These are phyloP conservation scores for Suillus paluster DNA, from an alignment of 768 basidiomycete species.

Conservation along the genomic window DNA sequence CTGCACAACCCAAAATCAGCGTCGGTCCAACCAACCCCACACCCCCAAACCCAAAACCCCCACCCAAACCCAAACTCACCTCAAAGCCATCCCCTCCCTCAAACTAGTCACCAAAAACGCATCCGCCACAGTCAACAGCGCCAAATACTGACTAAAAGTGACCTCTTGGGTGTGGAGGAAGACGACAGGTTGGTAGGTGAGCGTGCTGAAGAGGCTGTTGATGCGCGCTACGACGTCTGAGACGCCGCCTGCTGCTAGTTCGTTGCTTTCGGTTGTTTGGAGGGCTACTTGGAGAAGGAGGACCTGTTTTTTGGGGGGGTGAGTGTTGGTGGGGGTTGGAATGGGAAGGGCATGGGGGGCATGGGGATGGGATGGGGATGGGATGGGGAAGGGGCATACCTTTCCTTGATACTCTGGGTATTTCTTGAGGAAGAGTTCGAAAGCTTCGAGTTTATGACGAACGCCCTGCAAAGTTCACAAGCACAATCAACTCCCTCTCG, in stretches of 20 bases:
- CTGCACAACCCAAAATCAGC: constrained; percentile 21
- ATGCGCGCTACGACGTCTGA: constrained; percentile 76
- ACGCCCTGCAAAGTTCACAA: constrained; percentile 65
- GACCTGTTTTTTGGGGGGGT: constrained; percentile 48
- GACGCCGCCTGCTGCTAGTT: constrained; percentile 66
- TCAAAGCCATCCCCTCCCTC: constrained; percentile 87
- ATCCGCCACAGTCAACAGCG: constrained; percentile 79
- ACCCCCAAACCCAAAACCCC: neutral
- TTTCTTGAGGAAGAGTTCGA: constrained; percentile 79
- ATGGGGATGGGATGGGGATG: neutral
- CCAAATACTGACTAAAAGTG: constrained; percentile 86
- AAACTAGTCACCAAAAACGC: constrained; percentile 85
- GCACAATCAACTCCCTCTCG: too few species aligned
- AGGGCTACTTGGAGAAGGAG: constrained; percentile 89
- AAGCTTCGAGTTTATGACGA: constrained; percentile 81
- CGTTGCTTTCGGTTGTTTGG: constrained; percentile 79
- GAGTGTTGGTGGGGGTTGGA: neutral
- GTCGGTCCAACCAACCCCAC: neutral
- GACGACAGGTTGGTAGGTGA: constrained; percentile 88
- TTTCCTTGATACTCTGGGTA: constrained; percentile 82
- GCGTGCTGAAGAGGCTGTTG: constrained; percentile 81
- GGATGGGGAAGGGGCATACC: constrained; percentile 35
- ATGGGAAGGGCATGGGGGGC: too few species aligned
- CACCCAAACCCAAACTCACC: constrained; percentile 30
- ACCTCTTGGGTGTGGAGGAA: constrained; percentile 85